Evolutionary conservation across 495 filamentous ascomycete genomes (phyloP), one percentile per base, ranked within the genome.

Genomic region (Penicillium simplicissimum): DNA sequence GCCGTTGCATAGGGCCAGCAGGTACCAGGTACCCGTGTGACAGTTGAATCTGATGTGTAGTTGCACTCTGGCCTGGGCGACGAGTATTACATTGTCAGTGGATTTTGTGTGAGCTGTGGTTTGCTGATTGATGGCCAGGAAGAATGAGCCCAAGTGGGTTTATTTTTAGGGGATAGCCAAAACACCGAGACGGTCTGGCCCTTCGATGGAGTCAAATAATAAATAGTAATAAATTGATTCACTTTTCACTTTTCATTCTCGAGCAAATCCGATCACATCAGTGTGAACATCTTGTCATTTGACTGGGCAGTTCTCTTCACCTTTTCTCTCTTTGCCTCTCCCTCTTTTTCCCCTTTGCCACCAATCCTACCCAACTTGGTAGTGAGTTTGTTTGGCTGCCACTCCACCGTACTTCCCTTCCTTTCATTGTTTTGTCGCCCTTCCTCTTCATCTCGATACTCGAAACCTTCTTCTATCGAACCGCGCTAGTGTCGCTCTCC

Each of bases 11-110:
- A 47, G 33, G 38, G 36, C 43, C 43, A 54, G 19, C 56, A 69
- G 67, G 67, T 69, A 67, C 64, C 60, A 64, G 67, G 58, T 61
- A 67, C 63, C 36, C 47, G 62, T 62, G 59, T 35, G 51, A 66
- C 63, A 42, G 19, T 8, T 40, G 40, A 25, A 28, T 21, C 35
- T 55, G 53, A 38, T 33, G 21, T 47, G 19, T 40, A 31, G 43
- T 23, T 45, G 49, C 17, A 59, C 28, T 31, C 28, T 4, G 28
- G 28, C 3, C 8, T 19, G 31, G 23, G 31, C 14, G n/a, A 35
- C 8, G 14, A 45, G 19, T 42, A 17, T 40, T n/a, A n/a, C n/a
- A n/a, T n/a, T n/a, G 4, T 31, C 28, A 19, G 17, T 36, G 25
- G 15, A 38, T 25, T 55, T 31, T 31, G 28, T 7, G 28, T 31